Evolutionary conservation across 2,329 filamentous ascomycete genomes (phyloP).

Genomic region (Zymoseptoria crescenta): DNA sequence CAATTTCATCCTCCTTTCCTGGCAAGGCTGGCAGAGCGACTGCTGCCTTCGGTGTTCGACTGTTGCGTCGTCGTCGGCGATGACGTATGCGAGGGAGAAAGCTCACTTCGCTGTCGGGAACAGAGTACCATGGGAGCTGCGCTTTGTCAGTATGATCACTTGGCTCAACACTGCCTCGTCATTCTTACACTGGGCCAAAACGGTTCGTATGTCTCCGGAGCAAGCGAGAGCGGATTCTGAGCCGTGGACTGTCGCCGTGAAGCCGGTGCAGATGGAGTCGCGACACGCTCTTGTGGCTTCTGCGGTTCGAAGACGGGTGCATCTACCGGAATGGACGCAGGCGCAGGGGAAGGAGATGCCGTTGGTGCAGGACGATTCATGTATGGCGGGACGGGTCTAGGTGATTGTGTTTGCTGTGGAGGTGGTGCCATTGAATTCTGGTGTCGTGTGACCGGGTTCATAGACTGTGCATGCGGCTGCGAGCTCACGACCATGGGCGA

Average conservation of each 20-base stretch:
- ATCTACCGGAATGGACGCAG: slow-evolving; percentile 5
- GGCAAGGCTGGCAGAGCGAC: slow-evolving; percentile 41
- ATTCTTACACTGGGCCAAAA: slow-evolving; percentile 14
- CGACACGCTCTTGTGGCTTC: slow-evolving; percentile 8
- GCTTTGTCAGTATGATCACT: slow-evolving; percentile 5
- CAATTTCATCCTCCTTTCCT: slow-evolving; percentile 31
- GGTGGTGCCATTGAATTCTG: slow-evolving; percentile 29
- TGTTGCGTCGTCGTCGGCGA: slow-evolving; percentile 37
- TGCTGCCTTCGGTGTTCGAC: slow-evolving; percentile 32
- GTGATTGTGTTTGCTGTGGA: slow-evolving; percentile 26
- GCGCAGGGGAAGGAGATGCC: slow-evolving; percentile 10
- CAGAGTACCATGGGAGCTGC: slow-evolving; percentile 54
- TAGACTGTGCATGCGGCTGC: slow-evolving; percentile 41
- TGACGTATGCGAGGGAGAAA: slow-evolving; percentile 47
- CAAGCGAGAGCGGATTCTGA: slow-evolving; percentile 13
- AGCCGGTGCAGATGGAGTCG: slow-evolving; percentile 10
- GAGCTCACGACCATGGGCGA: slow-evolving; percentile 42
- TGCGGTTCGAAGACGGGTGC: slow-evolving; percentile 7
- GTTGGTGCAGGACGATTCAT: slow-evolving; percentile 10
- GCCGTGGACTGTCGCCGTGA: slow-evolving; percentile 11
- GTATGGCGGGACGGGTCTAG: slow-evolving; percentile 14
- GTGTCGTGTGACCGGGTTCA: slow-evolving; percentile 36
- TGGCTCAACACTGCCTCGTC: neutral
- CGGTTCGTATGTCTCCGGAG: slow-evolving; percentile 12
- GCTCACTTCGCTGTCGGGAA: slow-evolving; percentile 37